Base-by-base conservation (phyloP, 176 grass and related monocot species). In the Aegilops bicornis region DNA sequence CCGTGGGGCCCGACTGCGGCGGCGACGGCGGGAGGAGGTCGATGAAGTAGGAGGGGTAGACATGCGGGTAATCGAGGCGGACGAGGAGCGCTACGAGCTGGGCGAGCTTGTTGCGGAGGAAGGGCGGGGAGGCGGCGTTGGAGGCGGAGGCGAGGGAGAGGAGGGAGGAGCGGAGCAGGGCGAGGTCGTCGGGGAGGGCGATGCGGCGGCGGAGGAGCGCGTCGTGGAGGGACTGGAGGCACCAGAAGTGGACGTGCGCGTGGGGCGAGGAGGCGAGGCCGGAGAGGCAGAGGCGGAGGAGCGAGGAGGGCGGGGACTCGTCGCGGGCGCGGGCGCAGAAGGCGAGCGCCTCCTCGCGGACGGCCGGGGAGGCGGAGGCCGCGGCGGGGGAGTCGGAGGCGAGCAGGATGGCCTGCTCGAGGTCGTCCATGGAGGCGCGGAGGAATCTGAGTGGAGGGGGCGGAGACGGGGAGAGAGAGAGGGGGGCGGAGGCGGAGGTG, bases 341-440 rank as follows among this genome's bases (percentile, higher is more conserved):
- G 79, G 87, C 89, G 56, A 99, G 92, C 11, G 97, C 97, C 88
- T 87, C 92, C 3, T 89, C 92, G 47, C 90, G 94, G 85, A 99
- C 87, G 10, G 90, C 40, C 7, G 91, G 40, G 20, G 87, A 86
- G 4, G 87, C 78, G 27, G 84, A 78, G n/a, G 79, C 86, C 13
- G 84, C 83, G 50, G 66, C 87, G 31, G 73, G 79, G 30, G 88
- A 88, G 61, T 99, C 94, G 78, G 91, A 92, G 7, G 85, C 89
- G 31, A 99, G 82, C 61, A 96, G 80, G 73, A 99, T 99, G 84
- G 94, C 97, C 89, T 91, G 84, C 90, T 99, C 94, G 40, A 99
- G 92, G 81, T 99, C 97, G 81, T 99, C 92, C 97, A 99, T 99
- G 86, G 88, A 64, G 89, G 86, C 27, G 73, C 30, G 64, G 77